Evolutionary conservation across 768 basidiomycete genomes (phyloP).

Genomic region (Leccinellum luteum): DNA sequence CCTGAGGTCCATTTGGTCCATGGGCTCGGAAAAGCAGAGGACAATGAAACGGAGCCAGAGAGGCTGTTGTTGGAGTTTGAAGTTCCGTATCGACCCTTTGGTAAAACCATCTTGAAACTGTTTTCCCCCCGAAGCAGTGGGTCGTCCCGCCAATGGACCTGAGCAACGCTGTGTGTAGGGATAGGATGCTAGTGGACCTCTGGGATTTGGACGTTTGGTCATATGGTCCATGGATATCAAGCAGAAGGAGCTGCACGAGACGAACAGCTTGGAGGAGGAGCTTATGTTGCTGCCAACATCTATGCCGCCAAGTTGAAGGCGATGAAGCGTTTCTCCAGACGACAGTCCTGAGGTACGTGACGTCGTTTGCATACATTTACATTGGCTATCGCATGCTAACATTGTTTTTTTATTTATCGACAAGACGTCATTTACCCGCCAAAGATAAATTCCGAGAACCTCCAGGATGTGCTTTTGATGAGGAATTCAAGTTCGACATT

Average conservation of each 20-base stretch:
- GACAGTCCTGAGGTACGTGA: constrained; percentile 74
- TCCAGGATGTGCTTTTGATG: constrained; percentile 87
- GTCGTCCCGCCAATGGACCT: constrained; percentile 78
- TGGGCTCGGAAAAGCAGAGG: constrained; percentile 84
- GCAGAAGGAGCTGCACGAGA: constrained; percentile 89
- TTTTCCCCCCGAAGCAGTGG: constrained; percentile 86
- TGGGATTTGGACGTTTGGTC: constrained; percentile 84
- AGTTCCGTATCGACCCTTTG: constrained; percentile 94
- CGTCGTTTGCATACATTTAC: background rate
- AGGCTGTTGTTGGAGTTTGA: constrained; percentile 92
- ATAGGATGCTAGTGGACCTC: constrained; percentile 86
- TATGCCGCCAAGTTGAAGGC: constrained; percentile 88
- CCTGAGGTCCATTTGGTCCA: constrained; percentile 98
- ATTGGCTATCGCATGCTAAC: constrained; percentile 4
- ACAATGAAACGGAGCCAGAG: constrained; percentile 96
- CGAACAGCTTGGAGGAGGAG: constrained; percentile 96
- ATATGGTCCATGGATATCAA: constrained; percentile 96
- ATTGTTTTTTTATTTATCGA: background rate
- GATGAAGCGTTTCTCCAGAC: constrained; percentile 96
- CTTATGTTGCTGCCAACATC: constrained; percentile 99
- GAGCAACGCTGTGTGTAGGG: constrained; percentile 61
- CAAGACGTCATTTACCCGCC: constrained; percentile 61
- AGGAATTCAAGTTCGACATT: constrained; percentile 80
- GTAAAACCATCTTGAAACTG: constrained; percentile 93
- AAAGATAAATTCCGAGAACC: constrained; percentile 88